These are phyloP conservation scores for Mortierella sp. DNA, from an alignment of 371 early-diverging fungal genomes.

Conservation along the genomic window DNA sequence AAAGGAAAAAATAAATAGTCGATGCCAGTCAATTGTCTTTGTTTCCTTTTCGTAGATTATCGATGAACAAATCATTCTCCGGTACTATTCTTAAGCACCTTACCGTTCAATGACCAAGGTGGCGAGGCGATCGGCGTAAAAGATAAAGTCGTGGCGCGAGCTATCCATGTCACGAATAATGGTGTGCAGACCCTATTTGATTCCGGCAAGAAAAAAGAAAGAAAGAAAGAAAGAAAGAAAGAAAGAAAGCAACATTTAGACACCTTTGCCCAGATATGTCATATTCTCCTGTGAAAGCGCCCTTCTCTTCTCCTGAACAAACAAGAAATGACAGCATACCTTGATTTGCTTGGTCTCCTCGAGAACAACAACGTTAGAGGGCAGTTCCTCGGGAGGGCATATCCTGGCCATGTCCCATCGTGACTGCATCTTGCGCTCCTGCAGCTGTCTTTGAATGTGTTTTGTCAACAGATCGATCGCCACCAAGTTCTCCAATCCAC, in stretches of 20 bases:
- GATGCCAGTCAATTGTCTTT: no score
- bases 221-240: background rate
- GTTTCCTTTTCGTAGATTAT: no score
- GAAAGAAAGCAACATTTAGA: background rate
- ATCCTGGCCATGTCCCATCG: constrained; percentile 74
- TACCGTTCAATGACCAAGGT: constrained; percentile 87
- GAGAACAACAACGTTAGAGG: constrained; percentile 69
- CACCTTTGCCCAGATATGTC: background rate
- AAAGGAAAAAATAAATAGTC: background rate
- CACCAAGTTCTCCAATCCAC: constrained; percentile 90
- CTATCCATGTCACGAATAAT: constrained; percentile 83
- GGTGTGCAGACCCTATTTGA: constrained; percentile 81
- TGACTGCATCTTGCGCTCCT: constrained; percentile 76
- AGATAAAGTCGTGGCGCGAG: constrained; percentile 88
- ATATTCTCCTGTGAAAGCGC: background rate
- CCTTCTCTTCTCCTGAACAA: background rate
- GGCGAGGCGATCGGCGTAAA: constrained; percentile 89
- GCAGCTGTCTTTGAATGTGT: constrained; percentile 85
- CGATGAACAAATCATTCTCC: no score
- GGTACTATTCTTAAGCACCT: background rate
- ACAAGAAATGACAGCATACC: constrained; percentile 35
- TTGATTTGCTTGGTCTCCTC: constrained; percentile 77
- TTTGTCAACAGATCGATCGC: constrained; percentile 94
- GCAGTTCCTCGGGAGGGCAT: constrained; percentile 59
- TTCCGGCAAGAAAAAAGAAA: background rate